These are phyloP conservation scores for Lipomyces oligophaga DNA, from an alignment of 805 yeast species.

Conservation along the genomic window DNA sequence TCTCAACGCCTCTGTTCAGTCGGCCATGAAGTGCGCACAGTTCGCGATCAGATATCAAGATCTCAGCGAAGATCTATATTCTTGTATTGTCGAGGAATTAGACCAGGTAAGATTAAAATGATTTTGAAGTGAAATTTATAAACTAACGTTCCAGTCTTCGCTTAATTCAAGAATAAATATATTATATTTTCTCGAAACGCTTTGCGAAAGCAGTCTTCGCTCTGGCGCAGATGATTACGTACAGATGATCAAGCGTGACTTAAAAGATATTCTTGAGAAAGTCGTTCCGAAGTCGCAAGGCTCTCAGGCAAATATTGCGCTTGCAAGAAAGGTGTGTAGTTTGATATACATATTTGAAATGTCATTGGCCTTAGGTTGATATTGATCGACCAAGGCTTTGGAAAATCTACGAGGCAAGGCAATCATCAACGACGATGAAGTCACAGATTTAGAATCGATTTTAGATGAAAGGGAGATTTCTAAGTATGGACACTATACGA, in stretches of 20 bases:
- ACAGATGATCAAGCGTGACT: constrained; percentile 35
- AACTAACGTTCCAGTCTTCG: constrained; percentile 38
- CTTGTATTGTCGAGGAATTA: constrained; percentile 60
- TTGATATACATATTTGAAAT: too few relatives aligned
- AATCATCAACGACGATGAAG: constrained; percentile 16
- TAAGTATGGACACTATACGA: too few relatives aligned
- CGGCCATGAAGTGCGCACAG: constrained; percentile 48
- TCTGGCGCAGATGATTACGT: constrained; percentile 32
- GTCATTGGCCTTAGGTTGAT: too few relatives aligned
- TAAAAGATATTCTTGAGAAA: constrained; percentile 32
- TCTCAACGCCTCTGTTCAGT: constrained; percentile 56
- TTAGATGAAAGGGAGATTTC: constrained; percentile 16
- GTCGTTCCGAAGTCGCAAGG: constrained; percentile 34
- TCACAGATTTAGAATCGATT: constrained; percentile 22
- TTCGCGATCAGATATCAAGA: constrained; percentile 54
- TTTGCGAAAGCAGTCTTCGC: constrained; percentile 40
- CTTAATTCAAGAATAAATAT: constrained; percentile 62
- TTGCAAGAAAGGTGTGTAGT: constrained; percentile 17
- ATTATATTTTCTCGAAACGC: constrained; percentile 65
- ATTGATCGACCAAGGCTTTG: constrained; percentile 13
- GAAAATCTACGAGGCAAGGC: constrained; percentile 19
- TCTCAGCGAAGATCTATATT: constrained; percentile 63
- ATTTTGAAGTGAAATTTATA: neutral
- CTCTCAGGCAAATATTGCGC: constrained; percentile 28
- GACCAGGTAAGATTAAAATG: constrained; percentile 34